Evolutionary conservation across 148 eudicot species (phyloP), one percentile per base, ranked within the genome.

Genomic region (Talinum fruticosum): DNA sequence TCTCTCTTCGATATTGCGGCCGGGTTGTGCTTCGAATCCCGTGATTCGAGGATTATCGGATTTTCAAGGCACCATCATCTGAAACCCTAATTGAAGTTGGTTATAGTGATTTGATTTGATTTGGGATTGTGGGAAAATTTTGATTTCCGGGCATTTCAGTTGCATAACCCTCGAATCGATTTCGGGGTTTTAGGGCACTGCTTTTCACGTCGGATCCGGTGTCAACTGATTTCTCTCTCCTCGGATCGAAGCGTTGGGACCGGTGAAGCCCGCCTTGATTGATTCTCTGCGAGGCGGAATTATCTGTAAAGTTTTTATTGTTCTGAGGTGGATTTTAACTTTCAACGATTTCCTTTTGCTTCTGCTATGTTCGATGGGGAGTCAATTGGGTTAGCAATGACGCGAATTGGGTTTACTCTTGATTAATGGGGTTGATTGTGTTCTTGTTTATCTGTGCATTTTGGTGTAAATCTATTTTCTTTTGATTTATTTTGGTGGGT

Each of bases 131-230:
- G 30, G 66, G 30, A 16, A 26, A 4, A 26, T 62, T 62, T 62
- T 14, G 66, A 1, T 26, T 62, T 62, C 15, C 14, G 66, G 8
- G 30, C 8, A 10, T 62, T 10, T 12, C 21, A 62, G 30, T 28
- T 62, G 30, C 66, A 2, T 28, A 13, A n/a, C 10, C 30, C 2
- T 10, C 32, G 66, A 26, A 19, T 59, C 64, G 64, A 44, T 72
- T 66, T 68, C 3, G 41, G 23, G 24, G 35, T 35, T 68, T 53
- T 34, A 7, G 35, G 78, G 74, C 84, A 38, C 87, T 78, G 35
- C 82, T 84, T 79, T 84, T 73, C 23, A 81, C 78, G 72, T 45
- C 80, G 28, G 84, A 76, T 84, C 80, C 38, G 45, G 28, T 66
- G 35, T 49, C 24, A 28, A 30, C 59, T 37, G 66, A 12, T 54